Base-by-base conservation (phyloP, 148 eudicot species). In the Persicaria tinctoria region DNA sequence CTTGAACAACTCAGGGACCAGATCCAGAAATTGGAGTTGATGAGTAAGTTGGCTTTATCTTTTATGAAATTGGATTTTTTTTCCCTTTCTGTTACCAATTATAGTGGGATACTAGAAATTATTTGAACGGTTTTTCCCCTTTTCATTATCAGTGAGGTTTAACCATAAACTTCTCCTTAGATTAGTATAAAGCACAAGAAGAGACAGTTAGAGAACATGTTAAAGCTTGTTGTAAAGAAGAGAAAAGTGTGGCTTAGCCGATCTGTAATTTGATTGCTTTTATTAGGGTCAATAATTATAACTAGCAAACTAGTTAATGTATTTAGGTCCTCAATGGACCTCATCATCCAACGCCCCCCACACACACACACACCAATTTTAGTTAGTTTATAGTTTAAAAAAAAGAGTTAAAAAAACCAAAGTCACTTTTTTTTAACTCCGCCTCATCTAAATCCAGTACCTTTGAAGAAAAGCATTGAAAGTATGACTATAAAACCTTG, bases 191-290 rank as follows among this genome's bases (percentile, higher is more conserved):
- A 94, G 76, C 98, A 94, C 82, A 94, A 91, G 84, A 94, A 94
- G 85, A 90, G 98, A 78, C 97, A 94, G 83, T 96, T 94, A 66
- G 97, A 94, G 82, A 96, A 94, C 81, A 94, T 96, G 59, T 80
- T 88, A 70, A 86, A 88, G 79, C 90, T 91, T 80, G 96, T 94
- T 68, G 3, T 91, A 18, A 94, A 94, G 84, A 94, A 90, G 76
- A 81, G 93, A 82, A 94, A 88, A 97, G 98, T 94, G 53, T n/a
- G 70, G 1, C 46, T 41, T 41, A 12, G 13, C 70, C 64, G 5
- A 59, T 59, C 9, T 59, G 2, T 66, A 66, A 44, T 66, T 38
- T 66, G 18, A 41, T 66, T 41, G 47, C 13, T 44, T 41, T 66
- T 44, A 66, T 66, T 66, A 66, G 46, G 48, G 12, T 66, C 17